These are phyloP conservation scores for Chrysosporium queenslandicum DNA, from an alignment of 2,329 filamentous ascomycete species.

Conservation along the genomic window DNA sequence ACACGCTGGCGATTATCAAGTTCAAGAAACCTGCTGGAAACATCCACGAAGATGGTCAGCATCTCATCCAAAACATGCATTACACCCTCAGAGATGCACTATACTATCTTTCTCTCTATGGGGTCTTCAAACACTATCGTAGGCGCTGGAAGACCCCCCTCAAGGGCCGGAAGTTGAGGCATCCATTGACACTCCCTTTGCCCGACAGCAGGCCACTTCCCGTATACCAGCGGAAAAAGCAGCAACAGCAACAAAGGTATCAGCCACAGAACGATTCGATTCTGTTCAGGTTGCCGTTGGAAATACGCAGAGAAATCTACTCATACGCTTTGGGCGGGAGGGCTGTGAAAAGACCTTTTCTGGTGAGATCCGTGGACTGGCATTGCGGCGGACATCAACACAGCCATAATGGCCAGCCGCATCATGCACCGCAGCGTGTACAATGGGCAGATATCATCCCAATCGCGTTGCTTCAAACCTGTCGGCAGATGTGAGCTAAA, in stretches of 20 bases:
- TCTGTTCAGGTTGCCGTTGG: constrained; percentile 10
- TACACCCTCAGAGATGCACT: constrained; percentile 1
- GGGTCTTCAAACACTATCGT: constrained; percentile 1
- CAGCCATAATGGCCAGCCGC: not conserved
- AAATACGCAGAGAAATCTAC: constrained; percentile 9
- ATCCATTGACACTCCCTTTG: constrained; percentile 7
- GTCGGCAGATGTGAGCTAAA: constrained; percentile 6
- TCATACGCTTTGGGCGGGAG: constrained; percentile 5
- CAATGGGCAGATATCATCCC: constrained; percentile 4
- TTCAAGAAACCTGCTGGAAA: not conserved
- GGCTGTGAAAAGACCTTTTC: not conserved
- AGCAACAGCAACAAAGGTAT: constrained; percentile 2
- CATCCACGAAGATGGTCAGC: not conserved
- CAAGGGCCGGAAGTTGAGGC: constrained; percentile 4
- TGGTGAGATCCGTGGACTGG: constrained; percentile 4
- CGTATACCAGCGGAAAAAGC: constrained; percentile 1
- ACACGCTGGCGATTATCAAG: not conserved
- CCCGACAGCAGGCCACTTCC: constrained; percentile 4
- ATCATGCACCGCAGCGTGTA: not conserved
- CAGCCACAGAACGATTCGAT: constrained; percentile 9
- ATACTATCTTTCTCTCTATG: constrained; percentile 10
- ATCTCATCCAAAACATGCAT: constrained; percentile 2
- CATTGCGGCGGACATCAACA: not conserved
- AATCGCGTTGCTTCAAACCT: constrained; percentile 10
- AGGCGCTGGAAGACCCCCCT: constrained; percentile 1